Evolutionary conservation across 192 early-diverging fungal species (phyloP).

Genomic region (Podila epicladia): DNA sequence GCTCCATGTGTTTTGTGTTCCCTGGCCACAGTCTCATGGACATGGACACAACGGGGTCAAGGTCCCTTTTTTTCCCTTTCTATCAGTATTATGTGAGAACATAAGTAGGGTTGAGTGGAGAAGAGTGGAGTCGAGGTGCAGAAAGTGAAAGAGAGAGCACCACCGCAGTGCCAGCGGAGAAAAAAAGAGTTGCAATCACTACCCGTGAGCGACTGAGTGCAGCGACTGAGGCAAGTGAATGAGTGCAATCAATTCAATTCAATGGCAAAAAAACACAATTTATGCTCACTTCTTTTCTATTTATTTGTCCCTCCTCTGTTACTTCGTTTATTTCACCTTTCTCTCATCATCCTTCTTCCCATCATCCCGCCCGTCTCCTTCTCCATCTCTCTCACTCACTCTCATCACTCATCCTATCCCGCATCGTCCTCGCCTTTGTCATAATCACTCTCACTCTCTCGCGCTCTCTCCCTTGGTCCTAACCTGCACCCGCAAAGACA

Average conservation of each 20-base stretch:
- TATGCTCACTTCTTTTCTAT: not conserved
- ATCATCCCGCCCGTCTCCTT: not conserved
- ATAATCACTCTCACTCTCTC: not conserved
- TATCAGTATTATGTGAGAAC: no score
- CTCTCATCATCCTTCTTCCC: not conserved
- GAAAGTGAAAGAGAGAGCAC: no score
- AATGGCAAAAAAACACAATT: not conserved
- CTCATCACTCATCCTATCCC: not conserved
- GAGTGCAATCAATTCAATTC: not conserved
- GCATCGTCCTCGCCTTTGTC: not conserved
- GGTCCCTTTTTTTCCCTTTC: no score
- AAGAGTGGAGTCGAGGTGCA: no score
- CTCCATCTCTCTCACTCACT: not conserved
- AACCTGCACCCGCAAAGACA: not conserved
- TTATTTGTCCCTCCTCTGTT: not conserved
- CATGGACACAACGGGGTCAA: no score
- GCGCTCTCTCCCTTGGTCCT: not conserved
- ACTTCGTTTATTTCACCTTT: conserved; percentile 1
- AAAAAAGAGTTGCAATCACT: no score
- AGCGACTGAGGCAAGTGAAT: no score
- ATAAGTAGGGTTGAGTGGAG: no score
- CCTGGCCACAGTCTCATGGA: no score
- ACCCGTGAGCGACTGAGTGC: no score
- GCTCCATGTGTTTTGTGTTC: no score
- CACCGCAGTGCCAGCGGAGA: no score